These are phyloP conservation scores for Chaetoscypha palmicola DNA, from an alignment of 2,329 filamentous ascomycete genomes.

Conservation along the genomic window DNA sequence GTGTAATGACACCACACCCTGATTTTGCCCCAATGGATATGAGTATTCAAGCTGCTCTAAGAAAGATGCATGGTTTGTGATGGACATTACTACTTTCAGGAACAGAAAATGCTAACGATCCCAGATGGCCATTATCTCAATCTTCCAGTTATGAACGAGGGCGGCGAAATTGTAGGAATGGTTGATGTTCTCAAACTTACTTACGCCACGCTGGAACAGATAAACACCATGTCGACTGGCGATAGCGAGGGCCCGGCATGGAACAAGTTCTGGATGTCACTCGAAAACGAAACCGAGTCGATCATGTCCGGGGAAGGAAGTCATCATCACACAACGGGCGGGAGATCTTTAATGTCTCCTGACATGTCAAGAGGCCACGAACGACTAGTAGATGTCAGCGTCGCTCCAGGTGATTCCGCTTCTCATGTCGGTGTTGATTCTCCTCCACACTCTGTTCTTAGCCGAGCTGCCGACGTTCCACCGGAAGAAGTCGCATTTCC, in stretches of 20 bases:
- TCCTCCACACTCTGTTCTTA: conserved; percentile 58
- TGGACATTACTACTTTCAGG: too few relatives aligned
- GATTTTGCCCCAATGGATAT: conserved; percentile 98
- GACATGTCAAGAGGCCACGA: conserved; percentile 61
- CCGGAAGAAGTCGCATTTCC: conserved; percentile 75
- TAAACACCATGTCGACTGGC: conserved; percentile 85
- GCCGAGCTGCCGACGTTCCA: conserved; percentile 45
- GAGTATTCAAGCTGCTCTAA: conserved; percentile 94
- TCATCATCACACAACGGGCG: conserved; percentile 59
- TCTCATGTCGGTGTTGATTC: conserved; percentile 83
- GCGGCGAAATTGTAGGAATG: conserved; percentile 97
- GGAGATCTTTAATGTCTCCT: conserved; percentile 75
- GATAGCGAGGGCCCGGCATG: conserved; percentile 94
- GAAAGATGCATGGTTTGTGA: conserved; percentile 92
- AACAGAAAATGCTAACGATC: conserved; percentile 13
- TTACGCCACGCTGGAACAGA: conserved; percentile 94
- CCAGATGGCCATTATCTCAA: conserved; percentile 96
- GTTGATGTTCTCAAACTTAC: conserved; percentile 97
- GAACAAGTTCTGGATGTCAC: conserved; percentile 99
- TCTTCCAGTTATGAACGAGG: conserved; percentile 95
- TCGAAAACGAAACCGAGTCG: conserved; percentile 84
- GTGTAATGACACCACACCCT: conserved; percentile 98
- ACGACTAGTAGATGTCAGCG: conserved; percentile 63
- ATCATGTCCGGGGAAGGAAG: conserved; percentile 89
- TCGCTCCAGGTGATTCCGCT: conserved; percentile 88